Percentiles rank a stretch among this genome's conserved stretches.
Conservation (phyloP, 805 yeast genomes). For the Candida takata region DNA sequence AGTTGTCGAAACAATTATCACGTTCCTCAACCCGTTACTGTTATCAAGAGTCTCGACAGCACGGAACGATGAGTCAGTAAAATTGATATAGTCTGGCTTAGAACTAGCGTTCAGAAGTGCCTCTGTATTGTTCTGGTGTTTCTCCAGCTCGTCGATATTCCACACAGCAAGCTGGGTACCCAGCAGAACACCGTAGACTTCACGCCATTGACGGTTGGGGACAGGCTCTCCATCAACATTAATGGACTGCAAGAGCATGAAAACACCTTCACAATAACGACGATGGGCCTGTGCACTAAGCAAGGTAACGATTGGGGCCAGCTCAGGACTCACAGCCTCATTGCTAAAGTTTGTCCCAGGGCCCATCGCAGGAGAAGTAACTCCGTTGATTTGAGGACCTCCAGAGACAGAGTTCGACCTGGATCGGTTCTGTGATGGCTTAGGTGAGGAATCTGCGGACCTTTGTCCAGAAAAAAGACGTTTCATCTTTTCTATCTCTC, state of each 20-base stretch:
- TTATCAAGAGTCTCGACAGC: conserved; percentile 61
- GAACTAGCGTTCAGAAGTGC: conserved; percentile 51
- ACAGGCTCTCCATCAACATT: conserved; percentile 79
- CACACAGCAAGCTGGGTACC: conserved; percentile 92
- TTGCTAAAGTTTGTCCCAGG: conserved; percentile 4
- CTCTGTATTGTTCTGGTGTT: conserved; percentile 36
- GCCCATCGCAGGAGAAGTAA: neutral
- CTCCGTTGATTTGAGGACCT: neutral
- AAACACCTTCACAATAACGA: conserved; percentile 68
- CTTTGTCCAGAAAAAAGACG: conserved; percentile 20
- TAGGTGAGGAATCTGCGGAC: conserved; percentile 17
- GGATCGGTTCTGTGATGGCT: conserved; percentile 7
- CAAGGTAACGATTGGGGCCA: conserved; percentile 64
- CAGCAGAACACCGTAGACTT: conserved; percentile 84
- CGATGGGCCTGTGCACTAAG: conserved; percentile 70
- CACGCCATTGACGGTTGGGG: conserved; percentile 78
- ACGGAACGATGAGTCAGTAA: conserved; percentile 83
- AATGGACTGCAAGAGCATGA: conserved; percentile 66
- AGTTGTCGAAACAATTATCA: conserved; percentile 86
- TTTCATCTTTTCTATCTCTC: conserved; percentile 8
- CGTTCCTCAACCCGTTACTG: conserved; percentile 56
- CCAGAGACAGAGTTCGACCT: conserved; percentile 13
- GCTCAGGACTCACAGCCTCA: conserved; percentile 29
- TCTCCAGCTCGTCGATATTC: conserved; percentile 68
- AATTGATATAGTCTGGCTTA: conserved; percentile 82